Evolutionary conservation across 2,329 filamentous ascomycete species (phyloP), one percentile per base, ranked within the genome.

Genomic region (Monilinia aucupariae): DNA sequence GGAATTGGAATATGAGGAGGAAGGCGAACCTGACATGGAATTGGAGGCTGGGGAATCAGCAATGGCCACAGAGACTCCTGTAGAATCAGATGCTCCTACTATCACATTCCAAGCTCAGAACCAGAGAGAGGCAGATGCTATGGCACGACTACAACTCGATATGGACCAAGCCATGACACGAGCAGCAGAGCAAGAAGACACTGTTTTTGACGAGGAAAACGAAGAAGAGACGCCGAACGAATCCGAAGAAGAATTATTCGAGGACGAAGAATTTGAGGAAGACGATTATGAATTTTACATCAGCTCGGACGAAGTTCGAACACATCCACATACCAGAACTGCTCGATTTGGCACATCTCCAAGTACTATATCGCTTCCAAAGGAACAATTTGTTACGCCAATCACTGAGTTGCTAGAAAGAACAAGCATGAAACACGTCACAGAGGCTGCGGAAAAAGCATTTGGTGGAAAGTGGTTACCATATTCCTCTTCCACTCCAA

Each of bases 391-490:
- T 48, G 81, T 89, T 10, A 78, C 82, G 4, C 92, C 92, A 0
- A 86, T 96, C 22, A 80, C 84, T 2, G 76, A 82, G 5, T 79
- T 96, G 2, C 79, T 97, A 2, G 80, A 81, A 17, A 79, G 87
- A 62, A 84, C 85, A 61, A 84, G 91, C 63, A 84, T 86, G 50
- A 88, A 86, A 63, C 94, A 99, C 72, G 79, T 97, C 39, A 80
- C 81, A 41, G 82, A 88, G 63, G 82, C 88, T 1, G 90, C 92
- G 0, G 85, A 90, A 68, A 82, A 80, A 50, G 81, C 85, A 0
- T 93, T 96, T 73, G 93, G 92, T 50, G 93, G 93, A 0, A 76
- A 76, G 4, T 85, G 86, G 0, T 78, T 97, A 20, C 92, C 92
- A 3, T 81, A 88, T 71, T 96, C 91, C 1, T 86, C 89, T 0